Base-by-base conservation (phyloP, 176 grass and related monocot genomes). In the Rhynchospora pubera region DNA sequence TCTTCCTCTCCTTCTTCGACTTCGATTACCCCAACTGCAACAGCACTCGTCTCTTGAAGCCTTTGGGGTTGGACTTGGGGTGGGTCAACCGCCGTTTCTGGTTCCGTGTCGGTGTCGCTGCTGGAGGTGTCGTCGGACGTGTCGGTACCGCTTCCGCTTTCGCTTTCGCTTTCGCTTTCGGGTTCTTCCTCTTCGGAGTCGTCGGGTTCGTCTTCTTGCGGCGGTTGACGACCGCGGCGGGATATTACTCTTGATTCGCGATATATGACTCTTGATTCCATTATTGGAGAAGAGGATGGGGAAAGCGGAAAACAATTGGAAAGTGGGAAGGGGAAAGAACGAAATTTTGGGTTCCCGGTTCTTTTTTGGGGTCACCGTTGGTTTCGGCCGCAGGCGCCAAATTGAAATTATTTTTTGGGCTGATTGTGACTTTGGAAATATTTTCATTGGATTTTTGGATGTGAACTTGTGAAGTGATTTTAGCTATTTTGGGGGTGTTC, bases 151-250 rank as follows among this genome's bases (percentile, higher is more conserved):
- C 47, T 53, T 30, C 16, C 72, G 2, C 14, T 18, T 16, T 16
- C 47, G n/a, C n/a, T n/a, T n/a, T n/a, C n/a, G n/a, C n/a, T n/a
- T n/a, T n/a, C n/a, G 7, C 14, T 10, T 73, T 14, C 11, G 60
- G 48, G 6, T 71, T 63, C n/a, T 21, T 62, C 7, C 5, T 70
- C 86, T 14, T 47, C 50, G 14, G 58, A 26, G 9, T 83, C 70
- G 8, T 52, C 77, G 0, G 77, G 52, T 24, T 13, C 82, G 22
- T 34, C 53, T 12, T 82, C 87, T 24, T 82, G 82, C 43, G n/a
- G 79, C 65, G 55, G 42, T 23, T 6, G 12, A 59, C 26, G 62
- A 61, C 16, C 52, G 34, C 26, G 62, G 75, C 16, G 50, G 47
- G 57, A 26, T 1, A 46, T 23, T 15, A 53, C 82, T 34, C 19